Evolutionary conservation across 1,139 yeast genomes (phyloP).

Genomic region (Geotrichum siamense): DNA sequence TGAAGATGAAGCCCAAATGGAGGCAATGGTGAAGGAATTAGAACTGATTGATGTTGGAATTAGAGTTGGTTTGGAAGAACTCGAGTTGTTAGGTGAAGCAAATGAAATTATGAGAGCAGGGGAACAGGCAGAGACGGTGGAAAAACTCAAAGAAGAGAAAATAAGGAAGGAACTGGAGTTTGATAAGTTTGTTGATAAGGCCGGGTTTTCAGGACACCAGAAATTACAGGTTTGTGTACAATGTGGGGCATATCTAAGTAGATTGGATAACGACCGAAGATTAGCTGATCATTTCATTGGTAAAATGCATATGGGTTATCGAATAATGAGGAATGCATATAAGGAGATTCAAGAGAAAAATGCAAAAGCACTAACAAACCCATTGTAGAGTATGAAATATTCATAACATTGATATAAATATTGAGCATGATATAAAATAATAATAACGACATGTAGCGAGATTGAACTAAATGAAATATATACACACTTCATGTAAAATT

Average conservation of each 20-base stretch:
- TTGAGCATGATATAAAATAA: too few species aligned
- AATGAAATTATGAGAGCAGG: conserved; percentile 50
- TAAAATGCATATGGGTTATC: conserved; percentile 76
- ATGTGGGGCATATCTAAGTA: conserved; percentile 85
- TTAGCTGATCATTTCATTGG: conserved; percentile 91
- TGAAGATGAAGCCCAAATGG: conserved; percentile 63
- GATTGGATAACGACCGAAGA: conserved; percentile 82
- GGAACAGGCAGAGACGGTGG: conserved; percentile 39
- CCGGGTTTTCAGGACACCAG: conserved; percentile 84
- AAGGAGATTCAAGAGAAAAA: conserved; percentile 41
- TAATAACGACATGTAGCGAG: too few species aligned
- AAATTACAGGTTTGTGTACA: conserved; percentile 84
- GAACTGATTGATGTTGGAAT: conserved; percentile 61
- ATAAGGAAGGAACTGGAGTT: conserved; percentile 44
- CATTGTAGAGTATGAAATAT: too few species aligned
- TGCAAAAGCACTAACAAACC: too few species aligned
- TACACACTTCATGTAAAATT: too few species aligned
- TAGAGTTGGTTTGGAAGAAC: conserved; percentile 64
- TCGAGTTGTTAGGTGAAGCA: conserved; percentile 47
- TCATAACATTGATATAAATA: too few species aligned
- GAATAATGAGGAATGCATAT: conserved; percentile 61
- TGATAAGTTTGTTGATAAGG: conserved; percentile 54
- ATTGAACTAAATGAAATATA: too few species aligned
- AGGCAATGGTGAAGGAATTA: conserved; percentile 55
- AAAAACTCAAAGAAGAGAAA: conserved; percentile 37